Conservation (phyloP, 495 filamentous ascomycete species). For the Penicillium arizonense region DNA sequence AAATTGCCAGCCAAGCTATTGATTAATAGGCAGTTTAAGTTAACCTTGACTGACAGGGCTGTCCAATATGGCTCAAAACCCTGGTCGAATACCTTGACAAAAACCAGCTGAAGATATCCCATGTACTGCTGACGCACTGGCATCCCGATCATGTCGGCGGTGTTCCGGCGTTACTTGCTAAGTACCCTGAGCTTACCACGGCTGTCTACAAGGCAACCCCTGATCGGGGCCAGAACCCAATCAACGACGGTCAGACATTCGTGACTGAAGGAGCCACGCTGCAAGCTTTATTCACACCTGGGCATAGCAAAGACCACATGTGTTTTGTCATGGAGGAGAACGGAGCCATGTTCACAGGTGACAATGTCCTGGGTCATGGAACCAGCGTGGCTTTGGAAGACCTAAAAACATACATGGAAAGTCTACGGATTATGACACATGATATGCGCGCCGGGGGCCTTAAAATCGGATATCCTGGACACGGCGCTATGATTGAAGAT, state of each 20-base stretch:
- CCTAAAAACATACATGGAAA: constrained; percentile 37
- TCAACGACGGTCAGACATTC: constrained; percentile 39
- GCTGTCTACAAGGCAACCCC: constrained; percentile 48
- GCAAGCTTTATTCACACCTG: constrained; percentile 37
- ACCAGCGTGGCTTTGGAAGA: constrained; percentile 28
- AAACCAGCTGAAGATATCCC: constrained; percentile 46
- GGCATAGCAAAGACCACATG: constrained; percentile 47
- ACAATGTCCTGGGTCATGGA: constrained; percentile 57
- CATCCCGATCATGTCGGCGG: constrained; percentile 78
- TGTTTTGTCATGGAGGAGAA: constrained; percentile 54
- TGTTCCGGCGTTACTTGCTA: constrained; percentile 55
- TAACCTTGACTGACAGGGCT: constrained; percentile 21
- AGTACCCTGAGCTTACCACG: constrained; percentile 43
- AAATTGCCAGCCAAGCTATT: not conserved
- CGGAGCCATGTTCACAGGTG: constrained; percentile 81
- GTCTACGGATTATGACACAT: constrained; percentile 27
- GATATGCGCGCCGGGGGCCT: constrained; percentile 28
- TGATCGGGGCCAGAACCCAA: constrained; percentile 41
- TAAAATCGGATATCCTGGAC: constrained; percentile 39
- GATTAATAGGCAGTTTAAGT: not conserved
- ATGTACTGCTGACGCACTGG: constrained; percentile 75
- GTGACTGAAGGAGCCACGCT: constrained; percentile 39
- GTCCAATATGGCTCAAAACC: constrained; percentile 29
- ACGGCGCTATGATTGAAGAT: constrained; percentile 36
- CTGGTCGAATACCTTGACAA: constrained; percentile 20